Base-by-base conservation (phyloP, 805 yeast species). In the Starmerella apis region DNA sequence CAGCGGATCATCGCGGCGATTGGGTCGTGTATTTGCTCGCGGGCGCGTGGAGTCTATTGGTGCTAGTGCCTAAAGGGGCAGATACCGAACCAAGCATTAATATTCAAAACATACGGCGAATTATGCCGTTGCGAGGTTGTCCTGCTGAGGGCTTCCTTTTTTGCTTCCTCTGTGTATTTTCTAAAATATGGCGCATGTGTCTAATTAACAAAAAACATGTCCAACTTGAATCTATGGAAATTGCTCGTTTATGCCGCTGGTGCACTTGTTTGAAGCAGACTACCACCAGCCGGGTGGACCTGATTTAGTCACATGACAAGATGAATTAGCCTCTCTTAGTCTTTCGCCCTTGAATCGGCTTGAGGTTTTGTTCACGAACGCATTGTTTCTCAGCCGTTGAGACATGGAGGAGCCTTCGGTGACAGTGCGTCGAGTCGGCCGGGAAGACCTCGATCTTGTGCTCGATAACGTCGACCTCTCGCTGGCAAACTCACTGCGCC, bases 401-500 rank as follows among this genome's bases (percentile, higher is more conserved):
- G 37, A 36, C 39, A 52, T 52, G 56, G 59, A 44, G 23, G 56
- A 52, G 42, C 95, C 96, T 19, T 79, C 83, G 57, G 84, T 92
- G 56, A 86, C 90, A 43, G 90, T 92, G 65, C 80, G 96, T 67
- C 80, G 81, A 62, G 80, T 90, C 18, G 87, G 83, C 43, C 74
- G 75, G 56, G 96, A 90, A 63, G 83, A 79, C 62, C 96, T 92
- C 55, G 95, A 92, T 66, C 83, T 92, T 62, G 86, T 90, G 33
- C 68, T 92, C 50, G 77, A 85, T 41, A 86, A 87, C 62, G 88
- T 87, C 30, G 96, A 90, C 64, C 68, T 92, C 52, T 78, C 96
- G 58, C 71, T 90, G 62, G 97, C 97, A 18, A 92, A 92, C 73
- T 84, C 97, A 14, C 59, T 92, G 33, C 77, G 99, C 59, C 75